A percentile compares a stretch with the other conserved stretches of the same genome.
Conservation (phyloP, 2,329 filamentous ascomycete genomes). For the Fusarium sp. region DNA sequence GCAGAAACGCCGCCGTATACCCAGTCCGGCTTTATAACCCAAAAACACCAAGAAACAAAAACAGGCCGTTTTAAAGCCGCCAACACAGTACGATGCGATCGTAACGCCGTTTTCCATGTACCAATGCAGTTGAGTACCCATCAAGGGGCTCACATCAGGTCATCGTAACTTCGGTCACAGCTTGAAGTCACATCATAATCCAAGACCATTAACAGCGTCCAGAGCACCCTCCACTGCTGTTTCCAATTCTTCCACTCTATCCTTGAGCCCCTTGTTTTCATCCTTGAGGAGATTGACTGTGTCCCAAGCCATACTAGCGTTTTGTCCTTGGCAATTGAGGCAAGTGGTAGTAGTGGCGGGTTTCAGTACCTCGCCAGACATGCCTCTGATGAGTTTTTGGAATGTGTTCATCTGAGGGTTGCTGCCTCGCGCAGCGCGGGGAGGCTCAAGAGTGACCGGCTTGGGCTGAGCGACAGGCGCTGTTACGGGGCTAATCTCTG, state of each 20-base stretch:
- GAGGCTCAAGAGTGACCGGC: slow-evolving; percentile 45
- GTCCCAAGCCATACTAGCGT: slow-evolving; percentile 74
- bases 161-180: slow-evolving; percentile 9
- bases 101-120: slow-evolving; percentile 25
- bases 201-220: slow-evolving; percentile 71
- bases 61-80: slow-evolving; percentile 12
- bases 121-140: slow-evolving; percentile 25
- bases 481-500: slow-evolving; percentile 49
- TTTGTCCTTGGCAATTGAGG: slow-evolving; percentile 70
- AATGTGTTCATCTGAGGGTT: slow-evolving; percentile 54
- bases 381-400: slow-evolving; percentile 61
- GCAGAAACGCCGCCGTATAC: slow-evolving; percentile 42
- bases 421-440: slow-evolving; percentile 52
- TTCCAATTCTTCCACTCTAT: slow-evolving; percentile 71
- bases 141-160: slow-evolving; percentile 29
- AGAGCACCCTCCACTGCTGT: slow-evolving; percentile 72
- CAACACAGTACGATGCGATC: slow-evolving; percentile 20
- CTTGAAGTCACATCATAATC: slow-evolving; percentile 50
- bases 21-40: slow-evolving; percentile 26
- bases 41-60: slow-evolving; percentile 39
- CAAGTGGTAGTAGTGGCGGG: slow-evolving; percentile 56
- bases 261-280: slow-evolving; percentile 74
- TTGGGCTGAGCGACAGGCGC: slow-evolving; percentile 43
- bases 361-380: slow-evolving; percentile 55
- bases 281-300: slow-evolving; percentile 73